Base-by-base conservation (phyloP, 169 alveolate genomes). In the Eimeria brunetti region DNA sequence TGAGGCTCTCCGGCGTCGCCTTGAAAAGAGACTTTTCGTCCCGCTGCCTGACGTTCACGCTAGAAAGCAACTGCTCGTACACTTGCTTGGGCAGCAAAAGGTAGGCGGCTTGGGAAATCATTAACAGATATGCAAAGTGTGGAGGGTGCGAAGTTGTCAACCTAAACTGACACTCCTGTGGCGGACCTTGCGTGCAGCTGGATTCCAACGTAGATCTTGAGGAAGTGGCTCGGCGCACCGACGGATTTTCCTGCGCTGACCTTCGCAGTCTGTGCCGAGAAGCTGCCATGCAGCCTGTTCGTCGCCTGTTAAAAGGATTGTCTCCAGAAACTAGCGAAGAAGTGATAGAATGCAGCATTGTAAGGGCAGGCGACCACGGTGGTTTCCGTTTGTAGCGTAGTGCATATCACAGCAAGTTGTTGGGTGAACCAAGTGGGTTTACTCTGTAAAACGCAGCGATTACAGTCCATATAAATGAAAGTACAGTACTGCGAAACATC, bases 1-100 rank as follows among this genome's bases (percentile, higher is more conserved):
- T 96, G 99, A 98, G 80, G 99, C 99, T 0, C 93, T 98, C 36
- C 97, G 99, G 71, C 97, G 99, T 96, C 98, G 99, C 96, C 97
- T 98, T 36, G 99, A 98, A 96, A 98, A 98, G 96, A 97, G 99
- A 95, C 97, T 98, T 71, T 97, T 98, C 85, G 97, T 98, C 30
- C 99, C 99, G 12, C 95, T 98, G 91, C 99, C 99, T 4, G 96
- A 83, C 51, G 14, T 49, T 41, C 16, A n/a, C 12, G 88, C 89
- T 2, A 44, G 96, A 58, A 81, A 69, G 75, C 67, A 81, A 6
- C 27, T 93, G 49, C 94, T 93, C 27, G 58, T 41, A 24, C 93
- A 86, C 44, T 41, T 86, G 60, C 83, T 86, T 51, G 56, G 71
- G 49, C 83, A 86, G 18, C 93, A 86, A 64, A 49, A 51, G 83